Conservation (phyloP, 2,329 filamentous ascomycete species). For the Nigrospora oryzae region DNA sequence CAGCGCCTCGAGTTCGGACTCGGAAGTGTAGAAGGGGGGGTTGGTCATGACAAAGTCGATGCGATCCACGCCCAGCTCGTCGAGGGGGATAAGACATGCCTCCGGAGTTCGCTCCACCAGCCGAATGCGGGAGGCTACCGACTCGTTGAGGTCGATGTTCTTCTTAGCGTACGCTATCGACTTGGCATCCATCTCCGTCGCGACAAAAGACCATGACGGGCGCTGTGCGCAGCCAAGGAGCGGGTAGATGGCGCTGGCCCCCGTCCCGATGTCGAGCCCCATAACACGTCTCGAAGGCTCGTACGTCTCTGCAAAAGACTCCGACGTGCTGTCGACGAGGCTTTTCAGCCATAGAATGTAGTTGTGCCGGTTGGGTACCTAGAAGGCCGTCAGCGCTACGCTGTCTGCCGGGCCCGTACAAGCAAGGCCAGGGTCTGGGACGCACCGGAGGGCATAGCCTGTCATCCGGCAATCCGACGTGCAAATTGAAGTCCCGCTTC, state of each 20-base stretch:
- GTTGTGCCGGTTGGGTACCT: constrained; percentile 65
- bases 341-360: constrained; percentile 86
- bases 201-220: constrained; percentile 61
- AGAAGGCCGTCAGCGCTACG: background rate
- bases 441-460: constrained; percentile 78
- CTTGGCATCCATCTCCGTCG: constrained; percentile 70
- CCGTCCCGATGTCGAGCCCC: constrained; percentile 83
- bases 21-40: constrained; percentile 83
- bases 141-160: constrained; percentile 60
- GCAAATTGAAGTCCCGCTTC: constrained; percentile 63
- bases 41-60: constrained; percentile 90
- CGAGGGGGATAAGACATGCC: constrained; percentile 55
- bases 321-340: constrained; percentile 65
- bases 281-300: constrained; percentile 39
- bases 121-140: constrained; percentile 52
- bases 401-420: background rate
- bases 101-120: constrained; percentile 45
- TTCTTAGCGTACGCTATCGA: constrained; percentile 56
- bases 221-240: constrained; percentile 66
- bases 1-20: constrained; percentile 57
- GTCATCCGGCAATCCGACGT: constrained; percentile 64
- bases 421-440: background rate
- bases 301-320: constrained; percentile 30
- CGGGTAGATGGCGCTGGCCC: constrained; percentile 86
- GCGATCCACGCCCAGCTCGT: constrained; percentile 35